Base-by-base conservation (phyloP, 805 yeast species). In the Lachancea mirantina region DNA sequence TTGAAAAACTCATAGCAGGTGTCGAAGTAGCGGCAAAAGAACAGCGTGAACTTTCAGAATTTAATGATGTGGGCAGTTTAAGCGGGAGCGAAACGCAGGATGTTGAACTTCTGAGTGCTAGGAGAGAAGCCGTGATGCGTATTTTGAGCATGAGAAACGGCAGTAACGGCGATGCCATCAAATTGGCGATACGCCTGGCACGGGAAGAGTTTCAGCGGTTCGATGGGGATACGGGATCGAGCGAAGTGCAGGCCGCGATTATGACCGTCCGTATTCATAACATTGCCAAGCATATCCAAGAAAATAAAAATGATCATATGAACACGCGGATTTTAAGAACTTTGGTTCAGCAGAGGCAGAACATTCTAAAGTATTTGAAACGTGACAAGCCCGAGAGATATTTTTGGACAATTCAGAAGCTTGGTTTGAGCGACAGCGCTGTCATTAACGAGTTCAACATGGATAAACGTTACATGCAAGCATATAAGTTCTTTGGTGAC, bases 181-280 rank as follows among this genome's bases (percentile, higher is more conserved):
- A 74, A 43, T 55, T 73, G 44, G 81, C 84, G 18, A 64, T 74
- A 2, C 61, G 61, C 28, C 56, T 80, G 28, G 96, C 96, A 1
- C 68, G 75, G 31, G 62, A 71, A 46, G 96, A 89, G 61, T 88
- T 89, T 58, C 77, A 75, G 46, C 70, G 95, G 49, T 68, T 71
- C 42, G 85, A 78, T 28, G 95, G 95, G 34, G 97, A 92, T 56
- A 84, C 96, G 1, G 96, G 95, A 3, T 84, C 95, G 2, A 76
- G 94, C 34, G 97, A 89, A 61, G 96, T 88, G 16, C 96, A 88
- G 60, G 96, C 97, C 2, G 97, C 96, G 2, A 71, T 84, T 17
- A 63, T 79, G 63, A 85, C 97, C 0, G 78, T 84, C 30, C 74
- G 74, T 49, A 84, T 92, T 46, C 83, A 80, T 45, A 77, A 74